These are phyloP conservation scores for Cenchrus americanus DNA, from an alignment of 176 grass and related monocot genomes.

Conservation along the genomic window DNA sequence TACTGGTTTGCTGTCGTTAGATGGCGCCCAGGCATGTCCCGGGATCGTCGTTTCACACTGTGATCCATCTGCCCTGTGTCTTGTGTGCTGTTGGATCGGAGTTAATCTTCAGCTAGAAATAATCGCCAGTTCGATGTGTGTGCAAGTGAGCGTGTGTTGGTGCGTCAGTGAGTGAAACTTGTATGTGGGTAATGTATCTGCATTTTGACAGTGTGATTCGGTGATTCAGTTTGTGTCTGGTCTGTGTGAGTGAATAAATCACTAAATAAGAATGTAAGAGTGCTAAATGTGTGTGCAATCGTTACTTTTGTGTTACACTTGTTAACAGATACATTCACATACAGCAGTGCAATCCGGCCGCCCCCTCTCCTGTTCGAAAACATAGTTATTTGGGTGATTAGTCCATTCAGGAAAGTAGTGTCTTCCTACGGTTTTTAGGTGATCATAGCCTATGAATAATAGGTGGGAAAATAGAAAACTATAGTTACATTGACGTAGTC, in stretches of 20 bases:
- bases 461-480: no score
- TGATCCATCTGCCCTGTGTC: not conserved
- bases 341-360: no score
- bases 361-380: no score
- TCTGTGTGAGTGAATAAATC: not conserved
- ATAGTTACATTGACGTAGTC: no score
- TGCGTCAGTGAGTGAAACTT: constrained; percentile 25
- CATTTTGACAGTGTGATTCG: not conserved
- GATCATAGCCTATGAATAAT: no score
- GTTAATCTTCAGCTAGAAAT: constrained; percentile 21
- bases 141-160: not conserved
- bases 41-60: not conserved
- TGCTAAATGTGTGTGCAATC: not conserved
- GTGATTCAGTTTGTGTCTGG: not conserved
- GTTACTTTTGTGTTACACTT: constrained; percentile 6
- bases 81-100: constrained; percentile 3
- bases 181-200: not conserved
- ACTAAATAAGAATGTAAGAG: constrained; percentile 11
- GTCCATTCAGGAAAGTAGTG: no score
- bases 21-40: not conserved
- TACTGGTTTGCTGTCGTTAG: constrained; percentile 28
- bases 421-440: no score
- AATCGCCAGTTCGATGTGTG: constrained; percentile 25
- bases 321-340: not conserved
- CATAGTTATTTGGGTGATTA: no score